phyloP scores from a whole-genome alignment of 768 basidiomycete species.

The Termitomyces sp. region DNA sequence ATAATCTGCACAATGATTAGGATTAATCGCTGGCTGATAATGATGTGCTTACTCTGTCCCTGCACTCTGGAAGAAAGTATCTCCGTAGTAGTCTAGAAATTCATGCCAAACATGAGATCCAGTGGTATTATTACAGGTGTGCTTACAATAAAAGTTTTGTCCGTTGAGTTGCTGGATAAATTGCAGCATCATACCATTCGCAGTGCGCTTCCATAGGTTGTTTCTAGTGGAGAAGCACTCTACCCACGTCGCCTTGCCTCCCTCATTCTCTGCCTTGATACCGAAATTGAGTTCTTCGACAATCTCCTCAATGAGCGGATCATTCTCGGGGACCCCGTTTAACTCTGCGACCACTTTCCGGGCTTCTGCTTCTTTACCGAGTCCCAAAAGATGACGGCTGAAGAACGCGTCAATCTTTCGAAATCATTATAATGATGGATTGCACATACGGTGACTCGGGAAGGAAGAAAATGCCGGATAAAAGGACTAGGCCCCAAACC shows the following conservation, averaged over 20 bases:
- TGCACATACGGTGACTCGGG: constrained; percentile 69
- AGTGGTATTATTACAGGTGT: neutral
- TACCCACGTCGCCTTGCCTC: constrained; percentile 72
- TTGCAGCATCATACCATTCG: constrained; percentile 80
- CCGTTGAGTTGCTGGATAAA: constrained; percentile 80
- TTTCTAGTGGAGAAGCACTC: constrained; percentile 74
- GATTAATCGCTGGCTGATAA: neutral
- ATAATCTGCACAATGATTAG: constrained; percentile 30
- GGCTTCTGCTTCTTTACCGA: constrained; percentile 46
- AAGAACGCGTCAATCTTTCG: neutral
- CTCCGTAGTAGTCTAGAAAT: constrained; percentile 67
- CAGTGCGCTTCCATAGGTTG: constrained; percentile 65
- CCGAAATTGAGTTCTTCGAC: constrained; percentile 62
- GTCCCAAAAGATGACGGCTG: constrained; percentile 71
- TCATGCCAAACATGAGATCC: neutral
- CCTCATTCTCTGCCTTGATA: constrained; percentile 71
- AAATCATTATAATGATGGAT: neutral
- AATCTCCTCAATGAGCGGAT: constrained; percentile 51
- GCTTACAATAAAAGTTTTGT: constrained; percentile 74
- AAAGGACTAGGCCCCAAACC: constrained; percentile 59
- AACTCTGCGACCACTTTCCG: constrained; percentile 58
- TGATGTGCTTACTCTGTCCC: constrained; percentile 47
- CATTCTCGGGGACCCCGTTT: constrained; percentile 56
- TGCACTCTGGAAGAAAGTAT: constrained; percentile 75
- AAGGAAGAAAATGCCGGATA: constrained; percentile 68